These are phyloP conservation scores for Penicillium canariense DNA, from an alignment of 495 filamentous ascomycete species.

Conservation along the genomic window DNA sequence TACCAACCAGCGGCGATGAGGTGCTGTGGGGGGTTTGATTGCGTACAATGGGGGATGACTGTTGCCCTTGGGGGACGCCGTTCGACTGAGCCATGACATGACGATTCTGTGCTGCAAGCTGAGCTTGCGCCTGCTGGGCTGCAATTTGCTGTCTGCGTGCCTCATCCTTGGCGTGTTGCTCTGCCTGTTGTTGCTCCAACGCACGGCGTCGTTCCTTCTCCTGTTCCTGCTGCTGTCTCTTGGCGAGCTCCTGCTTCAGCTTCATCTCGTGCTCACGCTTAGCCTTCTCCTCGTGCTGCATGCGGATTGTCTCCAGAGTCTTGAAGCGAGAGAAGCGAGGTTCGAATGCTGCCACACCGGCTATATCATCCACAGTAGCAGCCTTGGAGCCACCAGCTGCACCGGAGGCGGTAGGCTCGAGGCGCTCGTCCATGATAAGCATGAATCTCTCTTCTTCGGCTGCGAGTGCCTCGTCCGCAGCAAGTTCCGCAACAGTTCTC, in stretches of 20 bases:
- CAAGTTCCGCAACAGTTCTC: conserved; percentile 89
- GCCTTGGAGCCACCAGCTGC: conserved; percentile 58
- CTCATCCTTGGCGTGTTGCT: conserved; percentile 49
- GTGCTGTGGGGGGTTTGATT: conserved; percentile 75
- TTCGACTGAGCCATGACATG: conserved; percentile 53
- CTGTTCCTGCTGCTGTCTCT: conserved; percentile 49
- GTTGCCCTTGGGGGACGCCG: conserved; percentile 63
- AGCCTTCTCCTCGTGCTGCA: conserved; percentile 67
- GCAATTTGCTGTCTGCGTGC: conserved; percentile 42
- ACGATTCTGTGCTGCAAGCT: conserved; percentile 41
- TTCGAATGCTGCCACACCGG: conserved; percentile 68
- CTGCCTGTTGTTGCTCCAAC: conserved; percentile 46
- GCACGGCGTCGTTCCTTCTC: conserved; percentile 43
- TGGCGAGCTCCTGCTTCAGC: conserved; percentile 50
- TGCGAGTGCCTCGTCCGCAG: conserved; percentile 86
- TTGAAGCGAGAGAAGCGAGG: conserved; percentile 90
- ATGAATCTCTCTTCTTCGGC: conserved; percentile 87
- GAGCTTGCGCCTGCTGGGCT: conserved; percentile 51
- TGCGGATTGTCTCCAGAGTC: conserved; percentile 78
- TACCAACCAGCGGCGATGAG: conserved; percentile 73
- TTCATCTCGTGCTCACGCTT: conserved; percentile 64
- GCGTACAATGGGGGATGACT: conserved; percentile 75
- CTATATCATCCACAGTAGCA: conserved; percentile 69
- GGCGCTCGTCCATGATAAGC: conserved; percentile 87
- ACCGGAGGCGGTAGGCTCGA: conserved; percentile 57